These are phyloP conservation scores for Rhizomucor pusillus DNA, from an alignment of 371 early-diverging fungal genomes.

Conservation along the genomic window DNA sequence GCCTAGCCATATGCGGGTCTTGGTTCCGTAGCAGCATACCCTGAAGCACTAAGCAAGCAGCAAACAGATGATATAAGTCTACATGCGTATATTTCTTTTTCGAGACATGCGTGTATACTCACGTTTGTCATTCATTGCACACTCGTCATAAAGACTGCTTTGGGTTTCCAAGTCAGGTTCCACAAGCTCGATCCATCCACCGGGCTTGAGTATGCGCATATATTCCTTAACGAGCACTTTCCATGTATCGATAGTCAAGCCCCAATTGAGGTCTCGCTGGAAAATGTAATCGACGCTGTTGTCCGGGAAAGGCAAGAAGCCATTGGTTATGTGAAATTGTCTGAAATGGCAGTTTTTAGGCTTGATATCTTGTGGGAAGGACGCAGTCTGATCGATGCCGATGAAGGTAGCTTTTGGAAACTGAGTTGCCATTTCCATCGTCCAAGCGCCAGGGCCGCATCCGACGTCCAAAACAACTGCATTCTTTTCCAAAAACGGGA, in stretches of 20 bases:
- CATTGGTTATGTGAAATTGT: conserved; percentile 5
- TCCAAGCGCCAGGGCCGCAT: conserved; percentile 39
- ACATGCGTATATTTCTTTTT: neutral
- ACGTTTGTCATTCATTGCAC: conserved; percentile 32
- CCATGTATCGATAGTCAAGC: conserved; percentile 23
- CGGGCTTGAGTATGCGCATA: conserved; percentile 38
- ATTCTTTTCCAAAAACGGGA: conserved; percentile 16
- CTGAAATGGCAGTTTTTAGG: conserved; percentile 39
- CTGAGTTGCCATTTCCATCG: conserved; percentile 41
- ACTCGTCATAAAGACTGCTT: conserved; percentile 22
- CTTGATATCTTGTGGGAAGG: conserved; percentile 36
- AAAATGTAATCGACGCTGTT: conserved; percentile 36
- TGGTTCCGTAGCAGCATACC: conserved; percentile 16
- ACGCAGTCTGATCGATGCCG: conserved; percentile 25
- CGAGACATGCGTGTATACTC: conserved; percentile 9
- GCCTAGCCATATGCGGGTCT: conserved; percentile 24
- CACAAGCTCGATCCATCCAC: conserved; percentile 47
- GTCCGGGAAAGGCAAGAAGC: conserved; percentile 33
- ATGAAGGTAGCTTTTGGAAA: conserved; percentile 39
- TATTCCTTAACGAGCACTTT: conserved; percentile 25
- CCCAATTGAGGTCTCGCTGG: conserved; percentile 39
- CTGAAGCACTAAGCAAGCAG: conserved; percentile 15
- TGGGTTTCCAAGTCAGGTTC: conserved; percentile 41
- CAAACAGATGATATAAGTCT: neutral
- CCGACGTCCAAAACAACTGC: conserved; percentile 33